Conservation (phyloP, 176 grass and related monocot genomes). For the Alloteropsis semialata region DNA sequence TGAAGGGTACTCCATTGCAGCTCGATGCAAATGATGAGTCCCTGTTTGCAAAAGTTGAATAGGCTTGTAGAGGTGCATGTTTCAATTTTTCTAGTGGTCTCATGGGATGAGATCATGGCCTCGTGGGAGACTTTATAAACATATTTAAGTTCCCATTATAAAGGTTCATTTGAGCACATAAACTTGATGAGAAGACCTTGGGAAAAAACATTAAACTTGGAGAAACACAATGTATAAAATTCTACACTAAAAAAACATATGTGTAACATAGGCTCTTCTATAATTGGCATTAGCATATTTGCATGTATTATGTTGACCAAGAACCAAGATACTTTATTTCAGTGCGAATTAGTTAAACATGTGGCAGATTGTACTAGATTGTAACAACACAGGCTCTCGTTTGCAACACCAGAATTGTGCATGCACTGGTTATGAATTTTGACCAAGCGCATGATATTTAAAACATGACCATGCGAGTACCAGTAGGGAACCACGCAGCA, state of each 20-base stretch:
- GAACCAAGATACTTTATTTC: slow-evolving; percentile 12
- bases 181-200: background rate
- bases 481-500: slow-evolving; percentile 33
- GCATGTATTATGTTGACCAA: slow-evolving; percentile 24
- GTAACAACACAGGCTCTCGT: background rate
- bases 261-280: background rate
- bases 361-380: background rate
- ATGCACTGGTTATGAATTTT: slow-evolving; percentile 32
- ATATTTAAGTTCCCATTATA: background rate
- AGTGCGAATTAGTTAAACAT: background rate
- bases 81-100: background rate
- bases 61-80: background rate
- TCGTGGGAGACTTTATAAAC: background rate
- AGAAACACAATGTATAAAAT: background rate
- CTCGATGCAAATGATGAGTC: slow-evolving; percentile 24
- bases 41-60: slow-evolving; percentile 9
- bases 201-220: background rate
- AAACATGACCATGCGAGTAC: slow-evolving; percentile 42
- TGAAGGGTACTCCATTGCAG: slow-evolving; percentile 29
- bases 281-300: background rate
- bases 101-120: background rate
- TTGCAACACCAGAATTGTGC: slow-evolving; percentile 19
- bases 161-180: background rate
- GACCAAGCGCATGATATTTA: slow-evolving; percentile 37
- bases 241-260: background rate